Base-by-base conservation (phyloP, 2,329 filamentous ascomycete genomes). In the Calonectria fujianensis region DNA sequence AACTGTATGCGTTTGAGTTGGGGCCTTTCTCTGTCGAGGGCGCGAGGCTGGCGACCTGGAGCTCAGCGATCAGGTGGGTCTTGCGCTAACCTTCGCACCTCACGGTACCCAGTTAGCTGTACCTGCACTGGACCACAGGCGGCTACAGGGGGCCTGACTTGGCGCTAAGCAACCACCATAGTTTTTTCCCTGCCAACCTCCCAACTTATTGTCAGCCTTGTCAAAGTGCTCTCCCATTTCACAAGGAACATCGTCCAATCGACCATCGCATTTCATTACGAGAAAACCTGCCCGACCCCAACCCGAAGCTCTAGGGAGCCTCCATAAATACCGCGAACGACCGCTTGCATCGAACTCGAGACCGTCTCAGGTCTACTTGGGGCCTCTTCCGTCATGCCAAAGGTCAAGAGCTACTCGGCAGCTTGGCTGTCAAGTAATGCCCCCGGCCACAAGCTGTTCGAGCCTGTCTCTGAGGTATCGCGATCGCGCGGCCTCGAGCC, bases 381-480 rank as follows among this genome's bases (percentile, higher is more conserved):
- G 41, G 24, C 79, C 86, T 61, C 54, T 69, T 45, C 73, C 65
- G 75, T 83, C 74, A 98, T 98, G 96, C 95, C 95, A 48, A 96
- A 94, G 85, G 92, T 98, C 82, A 93, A 94, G 83, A 93, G 92
- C 84, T 96, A 96, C 85, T 96, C 95, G 82, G 96, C 96, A 71
- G 89, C 93, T 79, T 99, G 96, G 95, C 93, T 99, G 72, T 93
- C 93, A 76, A 91, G 93, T 81, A 93, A 94, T 66, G 93, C 93
- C 69, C 92, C 94, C 27, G 96, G 95, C 75, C 93, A 94, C 84
- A 90, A 93, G 73, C 89, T 98, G 81, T 98, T 98, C 86, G 89
- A 88, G 75, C 86, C 90, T 3, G 82, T 86, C 4, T 74, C 82
- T 51, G 85, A 88, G 31, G 82, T 85, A 32, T 76, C 79, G 54